phyloP scores from a whole-genome alignment of 305 asterid genomes.

The Striga hermonthica region DNA sequence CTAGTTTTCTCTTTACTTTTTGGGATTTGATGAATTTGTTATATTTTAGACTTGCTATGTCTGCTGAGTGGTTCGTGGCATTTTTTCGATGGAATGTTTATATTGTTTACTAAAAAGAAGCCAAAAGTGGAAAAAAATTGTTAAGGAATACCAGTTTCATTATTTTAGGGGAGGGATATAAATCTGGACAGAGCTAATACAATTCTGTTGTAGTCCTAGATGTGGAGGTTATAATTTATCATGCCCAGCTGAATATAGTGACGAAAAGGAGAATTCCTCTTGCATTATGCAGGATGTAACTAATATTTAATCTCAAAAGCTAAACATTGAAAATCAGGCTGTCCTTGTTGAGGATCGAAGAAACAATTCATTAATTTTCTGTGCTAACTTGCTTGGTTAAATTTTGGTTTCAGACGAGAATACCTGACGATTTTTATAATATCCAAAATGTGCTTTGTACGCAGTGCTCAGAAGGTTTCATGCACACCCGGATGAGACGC shows the following conservation, averaged over 20 bases:
- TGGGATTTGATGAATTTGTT: background rate
- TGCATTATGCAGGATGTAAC: background rate
- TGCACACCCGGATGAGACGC: slow-evolving; percentile 98
- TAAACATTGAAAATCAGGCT: background rate
- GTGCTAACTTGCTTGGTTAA: slow-evolving; percentile 14
- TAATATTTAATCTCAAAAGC: background rate
- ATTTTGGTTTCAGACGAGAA: slow-evolving; percentile 16
- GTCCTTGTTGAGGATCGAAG: background rate
- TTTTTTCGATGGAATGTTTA: background rate
- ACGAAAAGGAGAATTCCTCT: too few species aligned
- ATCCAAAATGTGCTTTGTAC: slow-evolving; percentile 31
- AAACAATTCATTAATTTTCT: background rate
- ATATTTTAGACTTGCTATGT: background rate
- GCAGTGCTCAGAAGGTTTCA: slow-evolving; percentile 95
- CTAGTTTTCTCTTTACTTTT: background rate
- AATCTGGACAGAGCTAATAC: background rate
- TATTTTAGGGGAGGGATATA: background rate
- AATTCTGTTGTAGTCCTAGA: background rate
- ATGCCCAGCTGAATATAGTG: too few species aligned
- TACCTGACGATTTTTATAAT: slow-evolving; percentile 11
- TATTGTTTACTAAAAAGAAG: too few species aligned
- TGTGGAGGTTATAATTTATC: background rate
- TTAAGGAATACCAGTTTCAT: too few species aligned
- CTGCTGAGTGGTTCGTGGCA: background rate
- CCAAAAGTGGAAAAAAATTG: too few species aligned